Percentiles rank a stretch among this genome's conserved stretches.
Conservation (phyloP, 2,329 filamentous ascomycete species). For the Polytolypa hystricis region DNA sequence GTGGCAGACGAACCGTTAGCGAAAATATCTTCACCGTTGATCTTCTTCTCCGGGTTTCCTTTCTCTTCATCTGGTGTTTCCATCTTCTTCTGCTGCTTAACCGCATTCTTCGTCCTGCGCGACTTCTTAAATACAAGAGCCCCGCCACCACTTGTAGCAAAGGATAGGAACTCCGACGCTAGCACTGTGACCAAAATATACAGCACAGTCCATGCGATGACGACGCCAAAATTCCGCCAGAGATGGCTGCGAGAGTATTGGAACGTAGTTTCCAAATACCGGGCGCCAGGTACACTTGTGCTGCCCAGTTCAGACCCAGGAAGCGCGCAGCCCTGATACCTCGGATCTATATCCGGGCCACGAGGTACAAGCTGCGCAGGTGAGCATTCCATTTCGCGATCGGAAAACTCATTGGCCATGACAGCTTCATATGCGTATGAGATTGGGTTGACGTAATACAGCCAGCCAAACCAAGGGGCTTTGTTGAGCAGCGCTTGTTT, state of each 20-base stretch:
- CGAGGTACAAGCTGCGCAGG: constrained; percentile 48
- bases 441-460: constrained; percentile 44
- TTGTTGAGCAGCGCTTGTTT: constrained; percentile 45
- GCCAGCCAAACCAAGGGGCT: constrained; percentile 58
- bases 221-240: constrained; percentile 65
- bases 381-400: constrained; percentile 47
- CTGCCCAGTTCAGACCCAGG: constrained; percentile 45
- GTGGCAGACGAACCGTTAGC: constrained; percentile 1
- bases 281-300: constrained; percentile 40
- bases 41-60: constrained; percentile 10
- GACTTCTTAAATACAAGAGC: constrained; percentile 53
- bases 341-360: constrained; percentile 44
- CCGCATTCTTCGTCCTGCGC: constrained; percentile 41
- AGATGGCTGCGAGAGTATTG: constrained; percentile 45
- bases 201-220: constrained; percentile 63
- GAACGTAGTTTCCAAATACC: constrained; percentile 46
- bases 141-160: constrained; percentile 41
- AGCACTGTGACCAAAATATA: constrained; percentile 63
- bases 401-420: constrained; percentile 54
- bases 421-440: constrained; percentile 57
- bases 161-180: constrained; percentile 57
- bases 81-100: constrained; percentile 40
- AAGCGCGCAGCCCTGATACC: constrained; percentile 52
- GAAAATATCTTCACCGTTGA: neutral
- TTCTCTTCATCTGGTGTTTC: constrained; percentile 22